phyloP scores from a whole-genome alignment of 345 rosid species.

The Fremontodendron californicum region DNA sequence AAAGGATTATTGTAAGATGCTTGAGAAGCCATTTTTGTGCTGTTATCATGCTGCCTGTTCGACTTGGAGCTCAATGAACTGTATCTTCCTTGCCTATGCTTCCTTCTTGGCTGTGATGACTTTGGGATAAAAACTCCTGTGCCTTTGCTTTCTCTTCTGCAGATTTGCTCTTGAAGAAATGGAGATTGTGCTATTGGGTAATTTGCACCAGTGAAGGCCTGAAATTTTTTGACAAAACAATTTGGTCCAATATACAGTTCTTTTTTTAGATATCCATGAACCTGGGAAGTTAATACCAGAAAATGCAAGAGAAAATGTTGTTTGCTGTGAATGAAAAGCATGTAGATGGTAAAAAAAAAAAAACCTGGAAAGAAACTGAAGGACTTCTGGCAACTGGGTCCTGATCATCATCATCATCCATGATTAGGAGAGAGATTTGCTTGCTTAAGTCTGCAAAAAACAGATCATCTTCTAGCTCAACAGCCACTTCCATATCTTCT shows the following conservation, averaged over 20 bases:
- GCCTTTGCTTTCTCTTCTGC: conserved; percentile 64
- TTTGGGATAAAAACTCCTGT: conserved; percentile 88
- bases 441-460: conserved; percentile 85
- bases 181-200: conserved; percentile 43
- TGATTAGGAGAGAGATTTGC: conserved; percentile 87
- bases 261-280: background rate
- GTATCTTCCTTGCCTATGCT: conserved; percentile 55
- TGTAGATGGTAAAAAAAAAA: background rate
- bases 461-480: conserved; percentile 87
- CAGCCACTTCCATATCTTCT: conserved; percentile 32
- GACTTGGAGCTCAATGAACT: conserved; percentile 43
- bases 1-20: conserved; percentile 28
- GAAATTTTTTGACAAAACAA: conserved; percentile 11
- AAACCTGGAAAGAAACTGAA: conserved; percentile 69
- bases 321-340: background rate
- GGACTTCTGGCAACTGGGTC: conserved; percentile 44
- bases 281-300: no score
- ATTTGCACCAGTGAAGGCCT: conserved; percentile 43
- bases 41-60: conserved; percentile 32
- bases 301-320: background rate
- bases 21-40: conserved; percentile 31
- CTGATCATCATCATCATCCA: conserved; percentile 75
- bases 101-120: conserved; percentile 65
- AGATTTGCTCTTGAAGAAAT: conserved; percentile 37
- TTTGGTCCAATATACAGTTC: background rate